Percentiles rank a stretch among this genome's conserved stretches.
Conservation (phyloP, 805 yeast genomes). For the Saturnispora sekii region DNA sequence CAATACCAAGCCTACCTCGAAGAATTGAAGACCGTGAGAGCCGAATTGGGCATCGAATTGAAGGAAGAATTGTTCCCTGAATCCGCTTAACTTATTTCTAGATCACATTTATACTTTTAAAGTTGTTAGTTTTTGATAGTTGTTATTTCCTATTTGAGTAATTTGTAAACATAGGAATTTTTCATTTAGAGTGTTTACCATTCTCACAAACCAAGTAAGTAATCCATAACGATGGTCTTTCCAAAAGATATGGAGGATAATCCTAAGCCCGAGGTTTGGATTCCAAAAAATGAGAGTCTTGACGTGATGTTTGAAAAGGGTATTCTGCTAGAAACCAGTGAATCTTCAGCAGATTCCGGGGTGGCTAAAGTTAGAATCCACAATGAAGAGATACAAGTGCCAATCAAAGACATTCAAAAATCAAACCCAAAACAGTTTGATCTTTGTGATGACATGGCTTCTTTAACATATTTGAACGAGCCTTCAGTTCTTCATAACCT, state of each 20-base stretch:
- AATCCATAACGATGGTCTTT: background rate
- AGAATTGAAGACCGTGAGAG: conserved; percentile 84
- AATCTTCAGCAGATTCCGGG: conserved; percentile 16
- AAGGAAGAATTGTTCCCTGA: conserved; percentile 71
- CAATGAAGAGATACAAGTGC: conserved; percentile 13
- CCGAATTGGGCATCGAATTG: conserved; percentile 86
- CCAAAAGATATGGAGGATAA: no score
- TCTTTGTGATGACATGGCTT: conserved; percentile 91
- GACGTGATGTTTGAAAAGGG: conserved; percentile 52
- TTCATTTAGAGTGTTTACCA: background rate
- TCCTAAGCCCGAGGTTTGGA: conserved; percentile 56
- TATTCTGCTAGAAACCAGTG: conserved; percentile 34
- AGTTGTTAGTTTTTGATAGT: background rate
- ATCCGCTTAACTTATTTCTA: conserved; percentile 3
- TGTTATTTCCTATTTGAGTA: conserved; percentile 5
- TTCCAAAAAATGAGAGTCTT: conserved; percentile 31
- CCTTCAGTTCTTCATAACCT: conserved; percentile 90
- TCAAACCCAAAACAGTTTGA: conserved; percentile 89
- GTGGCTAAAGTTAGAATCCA: conserved; percentile 26
- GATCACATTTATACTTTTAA: conserved; percentile 3
- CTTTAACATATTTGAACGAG: conserved; percentile 85
- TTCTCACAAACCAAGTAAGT: background rate
- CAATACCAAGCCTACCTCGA: conserved; percentile 95
- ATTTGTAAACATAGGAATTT: conserved; percentile 5
- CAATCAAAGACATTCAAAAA: conserved; percentile 37